A percentile compares a stretch with the other conserved stretches of the same genome.
These are phyloP conservation scores for Solanum chacoense DNA, from an alignment of 305 asterid genomes.

Conservation along the genomic window DNA sequence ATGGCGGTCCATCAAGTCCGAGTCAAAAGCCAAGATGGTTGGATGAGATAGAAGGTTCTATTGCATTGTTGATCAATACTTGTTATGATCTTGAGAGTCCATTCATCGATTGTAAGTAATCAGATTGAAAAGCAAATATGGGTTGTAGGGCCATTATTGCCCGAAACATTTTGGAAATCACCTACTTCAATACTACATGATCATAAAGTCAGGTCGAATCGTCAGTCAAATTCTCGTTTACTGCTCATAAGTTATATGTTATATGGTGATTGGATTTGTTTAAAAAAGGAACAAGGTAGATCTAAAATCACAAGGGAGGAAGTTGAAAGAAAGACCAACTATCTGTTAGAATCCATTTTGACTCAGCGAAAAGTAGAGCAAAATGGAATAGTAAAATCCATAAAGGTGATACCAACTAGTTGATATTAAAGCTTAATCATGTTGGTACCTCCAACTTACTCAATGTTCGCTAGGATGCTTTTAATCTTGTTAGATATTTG, in stretches of 20 bases:
- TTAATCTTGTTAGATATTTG: neutral
- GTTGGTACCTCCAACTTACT: neutral
- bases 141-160: too few relatives aligned
- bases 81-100: too few relatives aligned
- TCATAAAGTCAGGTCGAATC: too few relatives aligned
- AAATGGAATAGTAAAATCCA: neutral
- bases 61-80: too few relatives aligned
- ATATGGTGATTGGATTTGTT: neutral
- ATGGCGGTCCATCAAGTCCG: too few relatives aligned
- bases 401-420: neutral
- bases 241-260: neutral
- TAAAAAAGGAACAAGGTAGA: neutral
- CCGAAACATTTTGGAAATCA: neutral
- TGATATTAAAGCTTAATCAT: neutral
- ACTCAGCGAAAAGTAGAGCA: neutral
- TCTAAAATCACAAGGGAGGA: neutral
- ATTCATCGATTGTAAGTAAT: too few relatives aligned
- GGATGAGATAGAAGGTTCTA: too few relatives aligned
- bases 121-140: too few relatives aligned
- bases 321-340: neutral
- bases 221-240: too few relatives aligned
- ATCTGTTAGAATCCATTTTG: neutral
- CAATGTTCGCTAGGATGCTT: neutral
- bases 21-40: too few relatives aligned
- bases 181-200: too few relatives aligned